These are phyloP conservation scores for Huntiella abstrusa DNA, from an alignment of 2,329 filamentous ascomycete genomes.

Conservation along the genomic window DNA sequence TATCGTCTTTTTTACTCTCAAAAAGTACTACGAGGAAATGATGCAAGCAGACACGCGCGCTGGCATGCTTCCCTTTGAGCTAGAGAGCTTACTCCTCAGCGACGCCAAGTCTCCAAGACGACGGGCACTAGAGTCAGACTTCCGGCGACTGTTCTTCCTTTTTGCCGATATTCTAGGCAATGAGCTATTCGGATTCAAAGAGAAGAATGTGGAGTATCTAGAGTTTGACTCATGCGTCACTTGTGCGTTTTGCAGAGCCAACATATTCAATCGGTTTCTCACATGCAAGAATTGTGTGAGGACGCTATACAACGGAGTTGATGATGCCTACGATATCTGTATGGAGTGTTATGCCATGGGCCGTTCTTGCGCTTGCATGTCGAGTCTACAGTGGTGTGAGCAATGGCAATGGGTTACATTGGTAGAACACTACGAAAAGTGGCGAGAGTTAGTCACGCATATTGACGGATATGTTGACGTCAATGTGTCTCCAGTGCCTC, in stretches of 20 bases:
- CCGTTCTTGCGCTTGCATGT: conserved; percentile 75
- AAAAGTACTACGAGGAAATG: conserved; percentile 55
- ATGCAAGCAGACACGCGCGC: conserved; percentile 23
- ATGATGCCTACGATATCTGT: conserved; percentile 87
- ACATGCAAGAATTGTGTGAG: conserved; percentile 75
- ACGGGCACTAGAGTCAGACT: conserved; percentile 62
- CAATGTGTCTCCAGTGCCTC: conserved; percentile 46
- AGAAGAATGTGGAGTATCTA: conserved; percentile 54
- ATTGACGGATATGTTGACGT: conserved; percentile 50
- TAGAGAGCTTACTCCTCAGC: conserved; percentile 27
- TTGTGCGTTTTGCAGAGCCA: conserved; percentile 86
- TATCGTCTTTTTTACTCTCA: conserved; percentile 72
- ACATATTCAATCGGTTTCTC: conserved; percentile 93
- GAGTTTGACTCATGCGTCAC: conserved; percentile 81
- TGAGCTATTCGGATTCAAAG: conserved; percentile 63
- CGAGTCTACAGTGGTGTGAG: conserved; percentile 74
- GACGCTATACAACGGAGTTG: conserved; percentile 42
- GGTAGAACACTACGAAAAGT: conserved; percentile 58
- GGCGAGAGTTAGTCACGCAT: conserved; percentile 60
- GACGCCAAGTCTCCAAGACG: conserved; percentile 25
- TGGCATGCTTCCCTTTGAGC: conserved; percentile 30
- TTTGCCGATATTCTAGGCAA: conserved; percentile 66
- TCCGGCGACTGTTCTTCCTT: conserved; percentile 58
- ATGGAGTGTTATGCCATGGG: conserved; percentile 99
- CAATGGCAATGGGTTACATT: conserved; percentile 78